Percentiles rank a stretch among this genome's conserved stretches.
phyloP scores from a whole-genome alignment of 2,329 filamentous ascomycete species.

The Pseudocercospora musae region DNA sequence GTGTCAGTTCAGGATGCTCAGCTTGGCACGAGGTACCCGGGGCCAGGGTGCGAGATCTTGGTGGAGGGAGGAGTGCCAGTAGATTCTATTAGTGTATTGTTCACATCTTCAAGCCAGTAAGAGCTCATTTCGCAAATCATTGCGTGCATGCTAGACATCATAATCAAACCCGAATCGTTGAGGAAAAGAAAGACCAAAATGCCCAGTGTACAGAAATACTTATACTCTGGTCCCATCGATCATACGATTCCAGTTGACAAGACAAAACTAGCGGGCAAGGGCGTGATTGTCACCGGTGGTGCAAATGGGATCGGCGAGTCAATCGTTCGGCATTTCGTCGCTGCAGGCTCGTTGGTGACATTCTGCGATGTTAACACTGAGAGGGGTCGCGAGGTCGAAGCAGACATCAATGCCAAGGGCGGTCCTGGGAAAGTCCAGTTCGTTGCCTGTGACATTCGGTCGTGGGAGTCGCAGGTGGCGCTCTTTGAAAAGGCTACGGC shows the following conservation, averaged over 20 bases:
- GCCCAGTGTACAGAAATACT: neutral
- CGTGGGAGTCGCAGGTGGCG: constrained; percentile 28
- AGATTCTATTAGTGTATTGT: neutral
- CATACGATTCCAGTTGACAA: neutral
- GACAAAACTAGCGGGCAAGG: neutral
- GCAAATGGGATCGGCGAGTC: constrained; percentile 40
- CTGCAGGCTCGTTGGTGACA: constrained; percentile 35
- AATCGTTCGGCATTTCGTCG: constrained; percentile 33
- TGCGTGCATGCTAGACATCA: neutral
- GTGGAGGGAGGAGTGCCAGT: neutral
- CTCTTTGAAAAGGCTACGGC: constrained; percentile 28
- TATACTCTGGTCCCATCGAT: neutral
- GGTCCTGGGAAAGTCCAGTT: constrained; percentile 32
- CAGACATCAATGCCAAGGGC: constrained; percentile 24
- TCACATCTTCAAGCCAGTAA: neutral
- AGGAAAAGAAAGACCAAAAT: neutral
- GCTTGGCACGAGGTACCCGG: neutral
- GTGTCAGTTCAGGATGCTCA: neutral
- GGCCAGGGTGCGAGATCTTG: neutral
- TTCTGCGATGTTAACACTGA: constrained; percentile 35
- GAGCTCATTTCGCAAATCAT: neutral
- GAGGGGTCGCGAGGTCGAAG: constrained; percentile 28
- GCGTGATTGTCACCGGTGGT: constrained; percentile 49
- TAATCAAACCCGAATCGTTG: no score
- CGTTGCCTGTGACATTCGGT: constrained; percentile 30